These are phyloP conservation scores for Oehlia diaphana DNA, from an alignment of 192 early-diverging fungal genomes.

Conservation along the genomic window DNA sequence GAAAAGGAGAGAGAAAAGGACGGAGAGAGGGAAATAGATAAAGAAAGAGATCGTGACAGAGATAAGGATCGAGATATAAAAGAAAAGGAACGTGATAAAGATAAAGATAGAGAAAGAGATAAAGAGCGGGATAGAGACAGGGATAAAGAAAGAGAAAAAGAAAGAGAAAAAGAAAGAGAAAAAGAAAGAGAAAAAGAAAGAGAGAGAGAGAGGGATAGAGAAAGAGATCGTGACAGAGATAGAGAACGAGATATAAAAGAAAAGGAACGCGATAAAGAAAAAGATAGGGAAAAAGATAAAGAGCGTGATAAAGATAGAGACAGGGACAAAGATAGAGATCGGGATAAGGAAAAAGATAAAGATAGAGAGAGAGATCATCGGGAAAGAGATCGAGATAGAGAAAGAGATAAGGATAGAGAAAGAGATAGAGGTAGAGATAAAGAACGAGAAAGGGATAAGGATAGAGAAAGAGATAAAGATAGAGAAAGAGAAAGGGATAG, in stretches of 20 bases:
- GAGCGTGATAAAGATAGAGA: conserved; percentile 15
- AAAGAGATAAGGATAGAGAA: conserved; percentile 45
- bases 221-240: not conserved
- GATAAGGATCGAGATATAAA: conserved; percentile 4
- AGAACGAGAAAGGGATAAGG: conserved; percentile 28
- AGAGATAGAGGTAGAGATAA: conserved; percentile 33
- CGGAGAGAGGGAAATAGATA: conserved; percentile 14
- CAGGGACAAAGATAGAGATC: conserved; percentile 36
- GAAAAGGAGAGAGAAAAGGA: conserved; percentile 8
- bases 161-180: not conserved
- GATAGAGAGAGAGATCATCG: conserved; percentile 1
- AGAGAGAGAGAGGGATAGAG: not conserved
- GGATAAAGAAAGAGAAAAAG: not conserved
- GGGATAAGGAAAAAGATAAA: conserved; percentile 30
- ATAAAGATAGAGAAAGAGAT: conserved; percentile 5
- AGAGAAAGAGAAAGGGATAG: not conserved
- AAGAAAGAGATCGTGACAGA: not conserved
- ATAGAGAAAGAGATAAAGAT: conserved; percentile 23
- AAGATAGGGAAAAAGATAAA: conserved; percentile 14
- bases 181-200: conserved; percentile 6
- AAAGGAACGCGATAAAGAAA: not conserved
- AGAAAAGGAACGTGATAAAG: not conserved
- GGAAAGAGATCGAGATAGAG: conserved; percentile 33
- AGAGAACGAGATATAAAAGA: not conserved
- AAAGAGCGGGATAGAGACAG: conserved; percentile 3